Percentiles rank a stretch among this genome's conserved stretches.
These are phyloP conservation scores for Apiotrichum brassicae DNA, from an alignment of 1,284 basidiomycete genomes.

Conservation along the genomic window DNA sequence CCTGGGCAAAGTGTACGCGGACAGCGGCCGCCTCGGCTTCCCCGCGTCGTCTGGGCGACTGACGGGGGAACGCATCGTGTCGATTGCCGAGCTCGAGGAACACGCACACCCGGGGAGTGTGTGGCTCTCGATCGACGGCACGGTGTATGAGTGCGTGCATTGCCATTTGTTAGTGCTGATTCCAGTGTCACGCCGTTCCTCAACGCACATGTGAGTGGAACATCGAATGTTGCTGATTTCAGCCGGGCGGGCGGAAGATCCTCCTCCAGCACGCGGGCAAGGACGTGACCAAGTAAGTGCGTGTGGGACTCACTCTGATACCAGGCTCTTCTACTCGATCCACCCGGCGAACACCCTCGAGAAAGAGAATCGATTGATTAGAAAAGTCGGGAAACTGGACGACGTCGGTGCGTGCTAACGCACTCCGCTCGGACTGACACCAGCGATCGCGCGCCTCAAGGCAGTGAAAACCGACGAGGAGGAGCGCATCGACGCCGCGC, in stretches of 20 bases:
- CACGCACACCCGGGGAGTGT: slow-evolving; percentile 22
- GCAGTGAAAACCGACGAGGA: slow-evolving; percentile 12
- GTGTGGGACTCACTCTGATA: not conserved
- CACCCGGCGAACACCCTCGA: slow-evolving; percentile 25
- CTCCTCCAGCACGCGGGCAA: slow-evolving; percentile 31
- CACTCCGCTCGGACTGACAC: not conserved
- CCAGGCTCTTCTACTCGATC: slow-evolving; percentile 22
- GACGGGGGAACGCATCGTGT: slow-evolving; percentile 5
- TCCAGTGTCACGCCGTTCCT: slow-evolving; percentile 28
- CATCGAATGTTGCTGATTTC: not conserved
- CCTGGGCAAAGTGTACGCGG: not conserved
- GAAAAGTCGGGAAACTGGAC: slow-evolving; percentile 24
- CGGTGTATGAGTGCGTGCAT: slow-evolving; percentile 31
- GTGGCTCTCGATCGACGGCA: slow-evolving; percentile 35
- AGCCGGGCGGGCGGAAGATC: slow-evolving; percentile 34
- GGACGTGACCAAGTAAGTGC: slow-evolving; percentile 25
- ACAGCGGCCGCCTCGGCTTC: not conserved
- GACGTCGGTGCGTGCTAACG: slow-evolving; percentile 14
- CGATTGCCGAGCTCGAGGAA: slow-evolving; percentile 22
- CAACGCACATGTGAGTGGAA: slow-evolving; percentile 15
- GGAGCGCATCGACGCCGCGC: slow-evolving; percentile 19
- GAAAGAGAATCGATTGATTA: slow-evolving; percentile 16
- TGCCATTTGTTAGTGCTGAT: slow-evolving; percentile 10
- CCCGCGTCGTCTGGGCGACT: not conserved
- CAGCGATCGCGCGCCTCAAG: not conserved